Evolutionary conservation across 2,329 filamentous ascomycete species (phyloP), one percentile per base, ranked within the genome.

Genomic region (Xenoacremonium recifei): DNA sequence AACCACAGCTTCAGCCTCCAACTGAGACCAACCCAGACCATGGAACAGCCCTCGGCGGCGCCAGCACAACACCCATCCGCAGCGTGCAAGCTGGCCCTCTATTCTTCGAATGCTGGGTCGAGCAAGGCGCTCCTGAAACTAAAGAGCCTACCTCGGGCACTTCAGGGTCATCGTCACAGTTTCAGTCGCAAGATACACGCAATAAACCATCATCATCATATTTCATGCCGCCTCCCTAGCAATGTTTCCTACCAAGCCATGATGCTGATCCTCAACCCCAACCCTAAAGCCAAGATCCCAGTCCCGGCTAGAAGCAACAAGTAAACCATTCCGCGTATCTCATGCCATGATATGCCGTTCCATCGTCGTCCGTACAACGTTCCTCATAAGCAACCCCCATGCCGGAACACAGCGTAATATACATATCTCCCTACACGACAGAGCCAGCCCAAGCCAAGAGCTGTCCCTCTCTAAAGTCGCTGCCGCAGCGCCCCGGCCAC

Each of bases 41-140:
- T 4, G 55, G 62, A 4, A 53, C 54, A 4, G 49, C 45, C 1
- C 48, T 70, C 3, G 64, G 64, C 5, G 69, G 68, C 5, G 59
- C 61, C 3, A 69, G 61, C 35, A 77, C 73, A 9, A 73, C 62
- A 2, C 70, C 79, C 10, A 60, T 82, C 25, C 72, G 78, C 23
- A 67, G 76, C 5, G 73, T 82, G 1, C 71, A 72, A 44, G 72
- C 82, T 37, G 72, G 82, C 34, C 71, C 82, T 48, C 55, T 88
- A 41, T 72, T 84, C 65, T 72, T 85, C 61, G 82, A 86, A 70
- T 73, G 84, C 69, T 71, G 84, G 81, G 62, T 86, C 50, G 69
- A 88, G 63, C 56, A 61, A 20, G 47, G 47, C 20, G 31, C 37
- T 6, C 2, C 16, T 3, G 45, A 51, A 43, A 47, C 45, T 45